phyloP scores from a whole-genome alignment of 441 rosid genomes.

The Bruguiera hainesii region DNA sequence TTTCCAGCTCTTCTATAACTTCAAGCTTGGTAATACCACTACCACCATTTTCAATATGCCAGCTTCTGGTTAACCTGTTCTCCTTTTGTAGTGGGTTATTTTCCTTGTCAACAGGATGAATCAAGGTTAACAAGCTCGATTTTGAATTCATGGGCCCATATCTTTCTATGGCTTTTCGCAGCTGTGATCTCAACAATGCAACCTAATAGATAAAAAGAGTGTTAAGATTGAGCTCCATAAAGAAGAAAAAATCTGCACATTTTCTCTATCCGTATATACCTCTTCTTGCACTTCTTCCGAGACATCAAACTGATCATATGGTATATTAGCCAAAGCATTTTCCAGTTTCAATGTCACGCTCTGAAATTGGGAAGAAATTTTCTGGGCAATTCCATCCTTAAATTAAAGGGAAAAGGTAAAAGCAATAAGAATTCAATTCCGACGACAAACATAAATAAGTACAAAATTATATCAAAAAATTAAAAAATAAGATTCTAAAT shows the following conservation, averaged over 20 bases:
- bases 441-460: not conserved
- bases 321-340: conserved; percentile 63
- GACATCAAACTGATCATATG: conserved; percentile 67
- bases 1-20: conserved; percentile 30
- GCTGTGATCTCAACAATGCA: conserved; percentile 67
- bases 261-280: conserved; percentile 33
- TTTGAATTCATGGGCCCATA: conserved; percentile 53
- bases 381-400: conserved; percentile 69
- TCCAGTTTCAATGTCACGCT: conserved; percentile 79
- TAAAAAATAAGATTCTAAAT: not conserved
- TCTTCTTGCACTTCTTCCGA: conserved; percentile 91
- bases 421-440: not conserved
- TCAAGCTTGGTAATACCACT: conserved; percentile 31
- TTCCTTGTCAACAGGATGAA: conserved; percentile 43
- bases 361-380: conserved; percentile 70
- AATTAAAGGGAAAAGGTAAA: conserved; percentile 33
- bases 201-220: conserved; percentile 38
- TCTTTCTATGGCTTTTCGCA: conserved; percentile 74
- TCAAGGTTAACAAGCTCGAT: conserved; percentile 36
- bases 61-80: conserved; percentile 25
- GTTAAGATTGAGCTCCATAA: conserved; percentile 8
- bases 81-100: conserved; percentile 12
- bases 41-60: conserved; percentile 27
- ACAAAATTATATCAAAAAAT: not conserved
- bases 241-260: not conserved